Percentiles rank a stretch among this genome's conserved stretches.
Evolutionary conservation across 1,284 basidiomycete genomes (phyloP).

Genomic region (Puccinia horiana): DNA sequence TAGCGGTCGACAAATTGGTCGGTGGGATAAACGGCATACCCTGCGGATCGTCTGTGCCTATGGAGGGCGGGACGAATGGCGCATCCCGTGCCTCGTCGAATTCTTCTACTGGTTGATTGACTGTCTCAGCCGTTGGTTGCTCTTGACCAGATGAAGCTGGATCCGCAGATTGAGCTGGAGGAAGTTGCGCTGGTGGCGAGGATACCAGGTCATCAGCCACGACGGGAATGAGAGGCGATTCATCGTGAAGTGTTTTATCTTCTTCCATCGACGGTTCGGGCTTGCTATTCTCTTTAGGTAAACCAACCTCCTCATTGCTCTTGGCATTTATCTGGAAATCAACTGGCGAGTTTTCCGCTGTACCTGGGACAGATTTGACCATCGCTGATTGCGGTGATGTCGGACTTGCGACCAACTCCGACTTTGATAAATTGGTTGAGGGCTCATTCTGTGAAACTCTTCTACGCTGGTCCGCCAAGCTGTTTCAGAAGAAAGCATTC

Average conservation of each 20-base stretch:
- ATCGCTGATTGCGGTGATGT: slow-evolving; percentile 1
- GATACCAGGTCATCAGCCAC: background rate
- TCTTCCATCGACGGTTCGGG: background rate
- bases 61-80: slow-evolving; percentile 36
- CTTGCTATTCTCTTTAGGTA: background rate
- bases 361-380: background rate
- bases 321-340: background rate
- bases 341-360: slow-evolving; percentile 17
- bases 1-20: background rate
- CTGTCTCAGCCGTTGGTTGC: background rate
- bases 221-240: background rate
- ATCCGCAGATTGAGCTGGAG: background rate
- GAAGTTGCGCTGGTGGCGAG: background rate
- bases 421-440: background rate
- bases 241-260: background rate
- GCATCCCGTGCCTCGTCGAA: slow-evolving; percentile 7
- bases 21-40: slow-evolving; percentile 22
- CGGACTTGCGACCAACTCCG: background rate
- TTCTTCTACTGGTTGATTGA: background rate
- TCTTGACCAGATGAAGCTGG: background rate
- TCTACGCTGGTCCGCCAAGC: slow-evolving; percentile 34
- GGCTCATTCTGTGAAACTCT: background rate
- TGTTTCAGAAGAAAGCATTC: slow-evolving; percentile 16
- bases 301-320: background rate
- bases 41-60: background rate